phyloP scores from a whole-genome alignment of 129 eudicot genomes.

The Tagetes erecta region DNA sequence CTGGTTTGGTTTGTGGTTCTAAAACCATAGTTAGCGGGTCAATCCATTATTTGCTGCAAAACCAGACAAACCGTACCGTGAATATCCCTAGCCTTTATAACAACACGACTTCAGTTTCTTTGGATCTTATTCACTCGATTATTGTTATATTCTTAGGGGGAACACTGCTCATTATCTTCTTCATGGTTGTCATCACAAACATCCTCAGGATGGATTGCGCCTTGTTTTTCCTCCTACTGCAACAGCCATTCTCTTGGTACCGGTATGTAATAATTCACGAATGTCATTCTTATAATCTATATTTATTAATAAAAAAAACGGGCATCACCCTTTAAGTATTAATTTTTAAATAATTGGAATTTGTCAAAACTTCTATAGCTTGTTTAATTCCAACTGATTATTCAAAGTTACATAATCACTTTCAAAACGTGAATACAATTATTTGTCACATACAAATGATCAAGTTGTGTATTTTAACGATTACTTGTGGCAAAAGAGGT shows the following conservation, averaged over 20 bases:
- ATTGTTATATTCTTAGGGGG: slow-evolving; percentile 51
- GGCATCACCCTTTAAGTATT: not conserved
- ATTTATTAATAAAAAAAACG: not conserved
- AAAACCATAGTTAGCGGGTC: too few relatives aligned
- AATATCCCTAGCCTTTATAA: too few relatives aligned
- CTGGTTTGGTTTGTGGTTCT: too few relatives aligned
- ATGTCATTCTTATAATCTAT: not conserved
- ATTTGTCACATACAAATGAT: not conserved
- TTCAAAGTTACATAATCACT: not conserved
- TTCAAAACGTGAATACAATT: not conserved
- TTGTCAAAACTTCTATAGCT: not conserved
- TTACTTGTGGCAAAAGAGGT: slow-evolving; percentile 1
- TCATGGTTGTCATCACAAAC: slow-evolving; percentile 99
- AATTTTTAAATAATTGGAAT: not conserved
- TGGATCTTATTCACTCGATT: not conserved
- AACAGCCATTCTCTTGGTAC: slow-evolving; percentile 79
- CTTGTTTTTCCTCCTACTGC: slow-evolving; percentile 99
- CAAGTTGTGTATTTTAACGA: not conserved
- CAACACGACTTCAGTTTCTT: not conserved
- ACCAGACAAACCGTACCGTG: too few relatives aligned
- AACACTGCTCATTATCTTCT: slow-evolving; percentile 90
- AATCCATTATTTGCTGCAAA: too few relatives aligned
- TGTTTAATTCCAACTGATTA: not conserved
- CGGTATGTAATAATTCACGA: slow-evolving; percentile 46
- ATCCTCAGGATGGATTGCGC: slow-evolving; percentile 94